Percentiles rank a stretch among this genome's conserved stretches.
Conservation (phyloP, 2,329 filamentous ascomycete species). For the Neonectria ditissima region DNA sequence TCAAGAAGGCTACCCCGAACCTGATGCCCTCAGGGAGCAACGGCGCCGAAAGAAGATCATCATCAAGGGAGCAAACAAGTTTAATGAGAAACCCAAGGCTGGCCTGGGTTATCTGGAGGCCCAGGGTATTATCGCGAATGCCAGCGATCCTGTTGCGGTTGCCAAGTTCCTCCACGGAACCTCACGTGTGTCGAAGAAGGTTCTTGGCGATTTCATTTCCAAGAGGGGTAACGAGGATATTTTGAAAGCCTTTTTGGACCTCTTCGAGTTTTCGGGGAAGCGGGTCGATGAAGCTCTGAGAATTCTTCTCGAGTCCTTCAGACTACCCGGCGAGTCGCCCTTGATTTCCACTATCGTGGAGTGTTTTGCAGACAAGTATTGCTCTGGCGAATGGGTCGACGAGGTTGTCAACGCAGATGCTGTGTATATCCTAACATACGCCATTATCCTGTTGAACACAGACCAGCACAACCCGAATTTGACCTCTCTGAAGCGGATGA, state of each 20-base stretch:
- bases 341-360: slow-evolving; percentile 94
- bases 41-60: slow-evolving; percentile 87
- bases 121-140: slow-evolving; percentile 85
- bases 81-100: slow-evolving; percentile 93
- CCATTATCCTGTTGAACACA: slow-evolving; percentile 97
- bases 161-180: slow-evolving; percentile 92
- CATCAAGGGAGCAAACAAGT: slow-evolving; percentile 87
- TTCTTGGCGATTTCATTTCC: slow-evolving; percentile 91
- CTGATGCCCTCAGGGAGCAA: slow-evolving; percentile 74
- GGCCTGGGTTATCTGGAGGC: slow-evolving; percentile 88
- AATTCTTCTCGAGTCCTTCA: slow-evolving; percentile 89
- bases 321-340: slow-evolving; percentile 90
- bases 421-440: slow-evolving; percentile 91
- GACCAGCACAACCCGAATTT: slow-evolving; percentile 97
- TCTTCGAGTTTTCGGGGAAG: slow-evolving; percentile 90
- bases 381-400: slow-evolving; percentile 74
- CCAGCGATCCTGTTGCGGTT: slow-evolving; percentile 79
- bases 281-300: slow-evolving; percentile 91
- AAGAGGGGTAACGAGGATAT: slow-evolving; percentile 91
- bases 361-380: slow-evolving; percentile 88
- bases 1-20: slow-evolving; percentile 74
- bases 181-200: slow-evolving; percentile 87
- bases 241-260: slow-evolving; percentile 82
- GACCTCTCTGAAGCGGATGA: slow-evolving; percentile 84
- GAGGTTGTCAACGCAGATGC: slow-evolving; percentile 88